Conservation (phyloP, 73 alveolate species). For the Stentor coeruleus region DNA sequence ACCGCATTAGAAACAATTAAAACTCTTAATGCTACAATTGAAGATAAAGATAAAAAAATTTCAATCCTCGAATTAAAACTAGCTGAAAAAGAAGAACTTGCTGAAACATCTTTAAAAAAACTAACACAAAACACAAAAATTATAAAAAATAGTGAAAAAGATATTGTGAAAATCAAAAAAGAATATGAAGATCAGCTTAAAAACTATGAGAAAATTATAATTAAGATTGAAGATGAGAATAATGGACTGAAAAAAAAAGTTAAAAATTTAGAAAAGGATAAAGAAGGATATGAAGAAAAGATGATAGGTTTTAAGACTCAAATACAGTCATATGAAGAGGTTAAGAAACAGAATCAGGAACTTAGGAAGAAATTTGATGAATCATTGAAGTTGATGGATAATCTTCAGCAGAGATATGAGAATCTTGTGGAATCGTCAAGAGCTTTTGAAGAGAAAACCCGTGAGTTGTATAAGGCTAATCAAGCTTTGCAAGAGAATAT, state of each 20-base stretch:
- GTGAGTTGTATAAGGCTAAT: background rate
- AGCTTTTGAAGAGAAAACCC: conserved; percentile 1
- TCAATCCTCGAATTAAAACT: too few relatives aligned
- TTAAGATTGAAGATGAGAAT: background rate
- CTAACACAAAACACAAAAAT: background rate
- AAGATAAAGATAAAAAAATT: too few relatives aligned
- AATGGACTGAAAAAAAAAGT: background rate
- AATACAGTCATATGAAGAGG: background rate
- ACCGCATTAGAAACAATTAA: background rate
- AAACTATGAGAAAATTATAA: too few relatives aligned
- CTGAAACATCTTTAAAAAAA: background rate
- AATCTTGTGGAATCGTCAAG: background rate
- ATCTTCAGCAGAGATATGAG: background rate
- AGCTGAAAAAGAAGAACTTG: too few relatives aligned
- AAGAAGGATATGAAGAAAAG: background rate
- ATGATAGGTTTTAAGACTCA: background rate
- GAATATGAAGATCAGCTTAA: background rate
- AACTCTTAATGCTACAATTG: too few relatives aligned
- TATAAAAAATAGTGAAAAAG: background rate
- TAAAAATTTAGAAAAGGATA: background rate
- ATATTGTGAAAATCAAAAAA: background rate
- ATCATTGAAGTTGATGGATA: background rate
- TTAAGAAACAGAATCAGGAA: too few relatives aligned
- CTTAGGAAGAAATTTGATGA: background rate
- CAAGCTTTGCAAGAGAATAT: too few relatives aligned